phyloP scores from a whole-genome alignment of 306 rosid species.

The Cucurbita ficifolia region DNA sequence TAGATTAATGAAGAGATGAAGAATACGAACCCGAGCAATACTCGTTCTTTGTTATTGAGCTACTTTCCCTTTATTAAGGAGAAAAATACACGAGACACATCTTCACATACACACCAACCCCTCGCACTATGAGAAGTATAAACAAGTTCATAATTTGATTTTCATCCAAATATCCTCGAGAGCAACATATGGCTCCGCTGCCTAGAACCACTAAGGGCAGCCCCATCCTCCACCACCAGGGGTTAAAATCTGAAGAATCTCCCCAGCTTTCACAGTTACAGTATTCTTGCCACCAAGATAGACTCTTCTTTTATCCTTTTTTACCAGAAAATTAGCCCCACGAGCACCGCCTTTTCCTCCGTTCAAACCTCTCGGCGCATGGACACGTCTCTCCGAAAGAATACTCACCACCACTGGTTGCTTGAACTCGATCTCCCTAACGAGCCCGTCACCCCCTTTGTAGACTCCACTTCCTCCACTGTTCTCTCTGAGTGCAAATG shows the following conservation, averaged over 20 bases:
- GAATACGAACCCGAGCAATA: no score
- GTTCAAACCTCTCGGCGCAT: constrained; percentile 72
- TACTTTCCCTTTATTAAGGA: no score
- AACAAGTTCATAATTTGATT: no score
- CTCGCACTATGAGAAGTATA: no score
- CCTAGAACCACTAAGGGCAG: constrained; percentile 11
- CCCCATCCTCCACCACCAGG: constrained; percentile 99
- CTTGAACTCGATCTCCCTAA: constrained; percentile 80
- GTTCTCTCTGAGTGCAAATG: constrained; percentile 56
- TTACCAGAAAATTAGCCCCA: constrained; percentile 64
- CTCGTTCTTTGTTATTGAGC: no score
- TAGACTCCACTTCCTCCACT: constrained; percentile 74
- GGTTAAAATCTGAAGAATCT: constrained; percentile 66
- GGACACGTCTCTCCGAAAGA: constrained; percentile 89
- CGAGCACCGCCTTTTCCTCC: constrained; percentile 72
- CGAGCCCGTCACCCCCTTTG: constrained; percentile 77
- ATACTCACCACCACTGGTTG: constrained; percentile 57
- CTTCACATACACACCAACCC: no score
- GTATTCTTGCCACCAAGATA: constrained; percentile 85
- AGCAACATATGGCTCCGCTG: no score
- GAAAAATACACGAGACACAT: no score
- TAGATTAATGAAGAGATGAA: no score
- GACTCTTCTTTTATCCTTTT: constrained; percentile 48
- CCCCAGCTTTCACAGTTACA: constrained; percentile 54
- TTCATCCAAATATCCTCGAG: no score